Evolutionary conservation across 2,329 filamentous ascomycete species (phyloP).

Genomic region (Proliferodiscus dingleyae): DNA sequence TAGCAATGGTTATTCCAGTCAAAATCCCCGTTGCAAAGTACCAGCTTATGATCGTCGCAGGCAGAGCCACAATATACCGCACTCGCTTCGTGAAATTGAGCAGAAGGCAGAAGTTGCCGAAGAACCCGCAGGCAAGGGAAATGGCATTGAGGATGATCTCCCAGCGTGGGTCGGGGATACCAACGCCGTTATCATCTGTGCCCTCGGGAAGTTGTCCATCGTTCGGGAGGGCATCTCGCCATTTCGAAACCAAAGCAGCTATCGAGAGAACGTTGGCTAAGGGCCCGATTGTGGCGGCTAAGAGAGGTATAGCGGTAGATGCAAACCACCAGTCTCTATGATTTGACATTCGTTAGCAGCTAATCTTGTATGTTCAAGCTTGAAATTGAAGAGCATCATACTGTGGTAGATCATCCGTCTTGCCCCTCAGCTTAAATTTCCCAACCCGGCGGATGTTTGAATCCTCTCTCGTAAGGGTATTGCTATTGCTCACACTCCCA

Average conservation of each 20-base stretch:
- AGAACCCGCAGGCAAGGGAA: slow-evolving; percentile 58
- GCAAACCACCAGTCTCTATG: slow-evolving; percentile 37
- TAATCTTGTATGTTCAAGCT: not conserved
- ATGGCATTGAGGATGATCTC: slow-evolving; percentile 57
- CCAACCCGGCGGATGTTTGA: slow-evolving; percentile 25
- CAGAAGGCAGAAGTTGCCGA: slow-evolving; percentile 63
- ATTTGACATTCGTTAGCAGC: not conserved
- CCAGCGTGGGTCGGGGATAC: slow-evolving; percentile 54
- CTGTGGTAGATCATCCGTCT: slow-evolving; percentile 33
- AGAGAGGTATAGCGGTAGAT: slow-evolving; percentile 46
- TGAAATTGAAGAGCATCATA: slow-evolving; percentile 10
- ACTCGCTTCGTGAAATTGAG: slow-evolving; percentile 65
- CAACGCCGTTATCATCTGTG: slow-evolving; percentile 45
- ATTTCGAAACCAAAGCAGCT: slow-evolving; percentile 59
- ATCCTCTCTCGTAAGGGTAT: slow-evolving; percentile 2
- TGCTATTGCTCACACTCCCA: not conserved
- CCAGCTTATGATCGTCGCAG: slow-evolving; percentile 63
- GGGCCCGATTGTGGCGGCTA: slow-evolving; percentile 65
- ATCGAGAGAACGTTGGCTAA: slow-evolving; percentile 67
- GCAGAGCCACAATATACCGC: slow-evolving; percentile 63
- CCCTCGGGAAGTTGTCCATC: slow-evolving; percentile 40
- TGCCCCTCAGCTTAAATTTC: slow-evolving; percentile 29
- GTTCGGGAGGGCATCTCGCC: slow-evolving; percentile 49
- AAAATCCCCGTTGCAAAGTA: slow-evolving; percentile 55
- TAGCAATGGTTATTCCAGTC: slow-evolving; percentile 51